Conservation (phyloP, 202 grass and related monocot species). For the Carex arenaria region DNA sequence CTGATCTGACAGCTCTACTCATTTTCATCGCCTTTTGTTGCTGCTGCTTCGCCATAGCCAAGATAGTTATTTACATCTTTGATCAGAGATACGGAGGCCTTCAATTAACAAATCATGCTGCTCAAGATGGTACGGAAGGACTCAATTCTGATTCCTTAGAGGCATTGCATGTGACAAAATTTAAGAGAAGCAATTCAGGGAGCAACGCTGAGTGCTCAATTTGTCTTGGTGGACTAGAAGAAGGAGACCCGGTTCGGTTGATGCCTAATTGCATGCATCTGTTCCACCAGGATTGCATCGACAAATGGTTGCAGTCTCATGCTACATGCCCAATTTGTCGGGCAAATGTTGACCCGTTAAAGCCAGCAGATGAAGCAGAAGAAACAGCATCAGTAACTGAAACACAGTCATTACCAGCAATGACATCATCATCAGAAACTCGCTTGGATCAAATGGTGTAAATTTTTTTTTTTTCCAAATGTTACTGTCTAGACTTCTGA, state of each 20-base stretch:
- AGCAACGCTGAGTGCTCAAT: slow-evolving; percentile 38
- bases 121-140: not conserved
- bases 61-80: slow-evolving; percentile 7
- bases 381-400: not conserved
- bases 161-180: slow-evolving; percentile 9
- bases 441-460: slow-evolving; percentile 12
- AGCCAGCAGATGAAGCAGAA: not conserved
- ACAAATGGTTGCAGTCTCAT: slow-evolving; percentile 44
- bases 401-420: too few relatives aligned
- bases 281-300: slow-evolving; percentile 61
- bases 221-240: slow-evolving; percentile 36
- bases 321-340: slow-evolving; percentile 63
- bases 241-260: slow-evolving; percentile 34
- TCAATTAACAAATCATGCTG: not conserved
- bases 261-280: slow-evolving; percentile 50
- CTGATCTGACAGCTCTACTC: slow-evolving; percentile 18
- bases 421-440: not conserved
- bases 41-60: not conserved
- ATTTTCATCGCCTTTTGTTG: slow-evolving; percentile 16
- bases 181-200: slow-evolving; percentile 6
- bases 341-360: slow-evolving; percentile 22
- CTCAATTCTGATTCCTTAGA: slow-evolving; percentile 12
- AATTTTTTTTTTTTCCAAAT: not conserved
- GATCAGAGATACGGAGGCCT: slow-evolving; percentile 1
- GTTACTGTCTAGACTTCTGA: not conserved